Conservation (phyloP, 169 alveolate genomes). For the Perkinsus chesapeaki region DNA sequence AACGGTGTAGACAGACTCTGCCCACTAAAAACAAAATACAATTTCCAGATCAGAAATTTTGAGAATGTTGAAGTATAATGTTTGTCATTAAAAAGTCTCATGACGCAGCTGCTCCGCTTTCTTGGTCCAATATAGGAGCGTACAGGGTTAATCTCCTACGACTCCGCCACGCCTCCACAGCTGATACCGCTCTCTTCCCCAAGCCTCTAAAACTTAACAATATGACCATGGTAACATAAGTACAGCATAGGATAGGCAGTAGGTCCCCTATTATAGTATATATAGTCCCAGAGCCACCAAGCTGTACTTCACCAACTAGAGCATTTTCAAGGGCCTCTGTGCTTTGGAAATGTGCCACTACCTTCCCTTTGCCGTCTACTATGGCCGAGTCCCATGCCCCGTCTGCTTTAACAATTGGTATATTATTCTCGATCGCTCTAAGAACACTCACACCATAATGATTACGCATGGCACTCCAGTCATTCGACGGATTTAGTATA, state of each 20-base stretch:
- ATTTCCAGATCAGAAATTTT: too few relatives aligned
- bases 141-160: background rate
- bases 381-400: background rate
- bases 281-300: background rate
- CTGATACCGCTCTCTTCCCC: background rate
- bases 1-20: too few relatives aligned
- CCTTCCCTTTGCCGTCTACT: background rate
- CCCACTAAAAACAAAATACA: too few relatives aligned
- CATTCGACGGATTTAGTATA: background rate
- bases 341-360: background rate
- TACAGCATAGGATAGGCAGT: background rate
- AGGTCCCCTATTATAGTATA: background rate
- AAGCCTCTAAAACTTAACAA: background rate
- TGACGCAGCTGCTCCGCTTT: background rate
- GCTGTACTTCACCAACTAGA: background rate
- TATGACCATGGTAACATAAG: background rate
- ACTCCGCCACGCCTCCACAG: background rate
- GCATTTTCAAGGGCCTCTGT: background rate
- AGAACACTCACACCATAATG: background rate
- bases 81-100: too few relatives aligned
- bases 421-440: background rate
- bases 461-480: background rate
- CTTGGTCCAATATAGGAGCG: background rate
- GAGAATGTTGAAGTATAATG: too few relatives aligned
- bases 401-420: background rate